Base-by-base conservation (phyloP, 257 asterid species). In the Lavandula angustifolia region DNA sequence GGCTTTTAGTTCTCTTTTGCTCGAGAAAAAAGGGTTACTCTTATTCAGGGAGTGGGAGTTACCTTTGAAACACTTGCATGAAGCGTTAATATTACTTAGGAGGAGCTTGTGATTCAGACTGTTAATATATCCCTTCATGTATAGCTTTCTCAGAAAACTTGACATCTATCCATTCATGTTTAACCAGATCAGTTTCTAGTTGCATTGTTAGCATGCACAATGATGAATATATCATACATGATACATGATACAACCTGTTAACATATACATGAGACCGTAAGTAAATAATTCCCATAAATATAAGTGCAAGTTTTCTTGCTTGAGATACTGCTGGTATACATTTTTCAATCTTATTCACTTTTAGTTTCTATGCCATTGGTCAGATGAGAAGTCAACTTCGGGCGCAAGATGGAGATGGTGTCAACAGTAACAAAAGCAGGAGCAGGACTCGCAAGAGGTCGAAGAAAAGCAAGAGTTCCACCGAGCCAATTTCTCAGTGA, bases 381-480 rank as follows among this genome's bases (percentile, higher is more conserved):
- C 67, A 32, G 46, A 54, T 71, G 79, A 76, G 66, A 46, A 16
- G 54, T 46, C 44, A 12, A 40, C 66, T 50, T 44, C 34, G 62
- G 35, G 40, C 66, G 54, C 83, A 72, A 79, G 82, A 72, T 66
- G 74, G 37, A 27, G 64, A 7, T 51, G 73, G 7, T 0, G 73
- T 61, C 63, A 54, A 60, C 56, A 41, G 56, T 55, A 34, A 67
- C 13, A 54, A 73, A 49, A 68, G 5, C 56, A 73, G 74, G 60
- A 75, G 76, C 52, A 72, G 78, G 76, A 79, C 79, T 52, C 78
- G 85, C 10, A 79, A 66, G 76, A 77, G 85, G 42, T 50, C 76
- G 1, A 62, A 69, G 71, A 82, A 77, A 79, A 63, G 62, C 75
- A 76, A 76, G 63, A 67, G 37, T 62, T 62, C 79, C 11, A 34